phyloP scores from a whole-genome alignment of 352 stramenopile species.

The Phytophthora hybrid region DNA sequence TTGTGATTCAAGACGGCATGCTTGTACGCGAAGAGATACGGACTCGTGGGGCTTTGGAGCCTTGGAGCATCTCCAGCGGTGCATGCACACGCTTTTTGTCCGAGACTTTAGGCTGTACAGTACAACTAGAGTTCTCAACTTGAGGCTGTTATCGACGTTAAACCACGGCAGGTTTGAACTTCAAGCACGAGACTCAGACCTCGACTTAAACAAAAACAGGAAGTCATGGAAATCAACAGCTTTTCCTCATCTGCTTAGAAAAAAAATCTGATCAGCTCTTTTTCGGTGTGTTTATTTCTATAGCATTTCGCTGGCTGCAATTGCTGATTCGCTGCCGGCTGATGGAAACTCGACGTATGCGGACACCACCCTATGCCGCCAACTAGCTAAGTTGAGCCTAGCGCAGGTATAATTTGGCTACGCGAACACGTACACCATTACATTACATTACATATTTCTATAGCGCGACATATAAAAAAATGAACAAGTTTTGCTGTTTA shows the following conservation, averaged over 20 bases:
- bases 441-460: too few relatives aligned
- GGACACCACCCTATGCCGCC: too few relatives aligned
- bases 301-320: too few relatives aligned
- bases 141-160: neutral
- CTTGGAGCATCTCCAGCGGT: neutral
- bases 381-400: too few relatives aligned
- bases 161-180: neutral
- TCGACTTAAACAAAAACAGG: neutral
- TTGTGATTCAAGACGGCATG: neutral
- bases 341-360: too few relatives aligned
- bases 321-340: too few relatives aligned
- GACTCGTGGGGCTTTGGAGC: neutral
- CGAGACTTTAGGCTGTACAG: neutral
- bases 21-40: neutral
- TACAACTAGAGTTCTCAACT: neutral
- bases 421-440: too few relatives aligned
- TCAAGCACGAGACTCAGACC: neutral
- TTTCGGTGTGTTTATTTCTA: too few relatives aligned
- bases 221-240: neutral
- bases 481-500: too few relatives aligned
- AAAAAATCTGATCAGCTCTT: neutral
- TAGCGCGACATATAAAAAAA: too few relatives aligned
- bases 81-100: neutral
- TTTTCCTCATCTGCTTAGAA: neutral
- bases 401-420: too few relatives aligned